These are phyloP conservation scores for Aspergillus affinis DNA, from an alignment of 495 filamentous ascomycete species.

Conservation along the genomic window DNA sequence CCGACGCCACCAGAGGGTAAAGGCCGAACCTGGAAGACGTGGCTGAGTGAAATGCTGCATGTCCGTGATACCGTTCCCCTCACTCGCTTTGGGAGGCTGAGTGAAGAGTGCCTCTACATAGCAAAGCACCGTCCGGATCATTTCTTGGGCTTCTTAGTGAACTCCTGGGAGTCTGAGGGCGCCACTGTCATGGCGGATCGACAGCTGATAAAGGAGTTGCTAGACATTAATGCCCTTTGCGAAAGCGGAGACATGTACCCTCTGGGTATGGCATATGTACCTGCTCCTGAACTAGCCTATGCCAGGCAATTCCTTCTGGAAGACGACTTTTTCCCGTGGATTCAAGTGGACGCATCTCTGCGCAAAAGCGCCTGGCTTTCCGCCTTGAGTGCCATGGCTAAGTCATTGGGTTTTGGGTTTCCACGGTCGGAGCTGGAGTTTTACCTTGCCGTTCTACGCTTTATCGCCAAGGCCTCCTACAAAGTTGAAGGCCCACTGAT, in stretches of 20 bases:
- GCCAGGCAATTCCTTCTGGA: constrained; percentile 16
- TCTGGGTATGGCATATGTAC: constrained; percentile 21
- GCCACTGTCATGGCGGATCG: too few relatives aligned
- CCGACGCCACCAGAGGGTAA: constrained; percentile 10
- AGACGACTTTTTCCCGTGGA: constrained; percentile 27
- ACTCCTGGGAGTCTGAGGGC: too few relatives aligned
- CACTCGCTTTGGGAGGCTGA: constrained; percentile 10
- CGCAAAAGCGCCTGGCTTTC: not conserved
- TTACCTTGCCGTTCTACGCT: constrained; percentile 9
- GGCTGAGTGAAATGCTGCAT: constrained; percentile 10
- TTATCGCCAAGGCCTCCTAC: not conserved
- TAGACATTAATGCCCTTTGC: constrained; percentile 1
- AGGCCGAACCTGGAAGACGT: constrained; percentile 11
- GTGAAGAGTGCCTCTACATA: constrained; percentile 14
- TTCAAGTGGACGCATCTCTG: constrained; percentile 11
- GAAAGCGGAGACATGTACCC: constrained; percentile 12
- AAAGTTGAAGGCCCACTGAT: too few relatives aligned
- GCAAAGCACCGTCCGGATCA: too few relatives aligned
- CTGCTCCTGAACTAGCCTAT: constrained; percentile 10
- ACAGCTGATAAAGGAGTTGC: too few relatives aligned
- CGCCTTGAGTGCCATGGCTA: constrained; percentile 3
- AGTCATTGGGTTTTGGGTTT: constrained; percentile 12
- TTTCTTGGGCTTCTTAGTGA: too few relatives aligned
- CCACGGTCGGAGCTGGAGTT: constrained; percentile 17
- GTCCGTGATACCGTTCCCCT: constrained; percentile 11